A percentile compares a stretch with the other conserved stretches of the same genome.
phyloP scores from a whole-genome alignment of 257 asterid species.

The Solanum clarkiae region DNA sequence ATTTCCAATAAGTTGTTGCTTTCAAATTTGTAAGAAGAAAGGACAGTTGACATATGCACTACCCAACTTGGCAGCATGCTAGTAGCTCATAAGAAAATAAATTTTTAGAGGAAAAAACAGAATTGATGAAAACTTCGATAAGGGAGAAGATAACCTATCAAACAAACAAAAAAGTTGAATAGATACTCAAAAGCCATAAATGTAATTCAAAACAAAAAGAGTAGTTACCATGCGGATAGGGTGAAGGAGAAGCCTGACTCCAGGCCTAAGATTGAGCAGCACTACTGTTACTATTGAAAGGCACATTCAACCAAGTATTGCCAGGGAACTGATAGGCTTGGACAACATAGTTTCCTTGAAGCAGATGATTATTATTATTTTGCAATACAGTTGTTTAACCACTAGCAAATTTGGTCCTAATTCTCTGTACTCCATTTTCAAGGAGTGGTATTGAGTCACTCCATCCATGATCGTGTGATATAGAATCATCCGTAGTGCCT shows the following conservation, averaged over 20 bases:
- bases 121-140: neutral
- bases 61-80: neutral
- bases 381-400: constrained; percentile 29
- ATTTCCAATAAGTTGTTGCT: neutral
- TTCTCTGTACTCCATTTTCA: constrained; percentile 23
- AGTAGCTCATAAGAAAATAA: neutral
- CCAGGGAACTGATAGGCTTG: constrained; percentile 47
- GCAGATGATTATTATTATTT: constrained; percentile 24
- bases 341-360: constrained; percentile 45
- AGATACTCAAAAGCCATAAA: neutral
- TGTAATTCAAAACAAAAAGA: neutral
- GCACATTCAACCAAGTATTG: constrained; percentile 59
- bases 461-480: constrained; percentile 13
- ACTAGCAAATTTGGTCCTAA: constrained; percentile 28
- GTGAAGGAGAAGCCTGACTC: constrained; percentile 42
- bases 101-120: neutral
- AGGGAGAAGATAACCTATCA: neutral
- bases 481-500: neutral
- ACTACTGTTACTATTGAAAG: constrained; percentile 25
- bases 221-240: constrained; percentile 35
- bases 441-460: constrained; percentile 12
- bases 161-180: neutral
- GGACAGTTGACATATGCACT: neutral
- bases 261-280: constrained; percentile 37
- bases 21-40: neutral